Evolutionary conservation across 1,139 yeast genomes (phyloP).

Genomic region (Diutina neorugosa): DNA sequence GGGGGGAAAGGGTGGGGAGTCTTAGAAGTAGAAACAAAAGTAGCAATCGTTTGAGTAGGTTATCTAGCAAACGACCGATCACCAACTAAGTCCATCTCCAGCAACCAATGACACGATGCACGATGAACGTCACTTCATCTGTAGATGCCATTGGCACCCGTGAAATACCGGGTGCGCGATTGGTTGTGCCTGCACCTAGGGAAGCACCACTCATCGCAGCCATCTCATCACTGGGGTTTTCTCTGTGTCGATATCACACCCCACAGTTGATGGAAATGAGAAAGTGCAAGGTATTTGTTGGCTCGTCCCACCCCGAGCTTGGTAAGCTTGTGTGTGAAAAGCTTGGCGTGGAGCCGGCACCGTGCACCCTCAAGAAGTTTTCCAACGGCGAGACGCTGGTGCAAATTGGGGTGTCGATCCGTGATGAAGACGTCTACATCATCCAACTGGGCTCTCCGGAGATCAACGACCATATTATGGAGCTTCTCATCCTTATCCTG

Average conservation of each 20-base stretch:
- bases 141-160: background rate
- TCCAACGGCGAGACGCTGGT: conserved; percentile 97
- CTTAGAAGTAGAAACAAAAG: too few relatives aligned
- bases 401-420: conserved; percentile 84
- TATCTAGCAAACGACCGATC: too few relatives aligned
- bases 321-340: conserved; percentile 85
- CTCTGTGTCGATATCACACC: background rate
- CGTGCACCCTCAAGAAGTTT: conserved; percentile 80
- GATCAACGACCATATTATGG: conserved; percentile 95
- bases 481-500: conserved; percentile 76
- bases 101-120: too few relatives aligned
- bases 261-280: conserved; percentile 42
- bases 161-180: background rate
- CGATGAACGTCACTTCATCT: too few relatives aligned
- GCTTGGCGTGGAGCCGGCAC: conserved; percentile 91
- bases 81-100: too few relatives aligned
- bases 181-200: background rate
- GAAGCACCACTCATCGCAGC: background rate
- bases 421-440: conserved; percentile 94
- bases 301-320: conserved; percentile 89
- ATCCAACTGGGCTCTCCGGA: conserved; percentile 87
- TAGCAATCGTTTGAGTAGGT: too few relatives aligned
- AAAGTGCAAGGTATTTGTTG: conserved; percentile 93
- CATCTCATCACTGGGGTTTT: background rate
- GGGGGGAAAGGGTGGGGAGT: too few relatives aligned